Percentiles rank a stretch among this genome's conserved stretches.
Conservation (phyloP, 805 yeast species). For the Yarrowia keelungensis region DNA sequence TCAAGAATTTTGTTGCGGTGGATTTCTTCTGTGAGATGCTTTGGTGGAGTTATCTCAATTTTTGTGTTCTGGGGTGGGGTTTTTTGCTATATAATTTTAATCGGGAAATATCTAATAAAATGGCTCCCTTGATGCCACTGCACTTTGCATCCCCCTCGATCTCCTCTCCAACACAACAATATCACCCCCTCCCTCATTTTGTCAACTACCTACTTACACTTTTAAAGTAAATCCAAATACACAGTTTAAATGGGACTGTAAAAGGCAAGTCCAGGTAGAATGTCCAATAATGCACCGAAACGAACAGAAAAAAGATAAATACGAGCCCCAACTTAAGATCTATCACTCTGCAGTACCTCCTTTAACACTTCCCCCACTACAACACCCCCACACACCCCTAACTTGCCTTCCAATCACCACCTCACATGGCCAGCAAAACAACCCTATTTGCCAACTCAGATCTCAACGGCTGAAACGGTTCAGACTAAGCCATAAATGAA, state of each 20-base stretch:
- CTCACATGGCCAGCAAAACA: slow-evolving; percentile 18
- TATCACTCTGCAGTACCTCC: too few relatives aligned
- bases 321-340: too few relatives aligned
- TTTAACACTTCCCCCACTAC: neutral
- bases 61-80: too few relatives aligned
- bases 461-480: slow-evolving; percentile 21
- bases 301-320: too few relatives aligned
- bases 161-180: too few relatives aligned
- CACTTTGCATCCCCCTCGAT: too few relatives aligned
- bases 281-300: neutral
- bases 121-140: too few relatives aligned
- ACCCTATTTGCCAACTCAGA: slow-evolving; percentile 29
- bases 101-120: too few relatives aligned
- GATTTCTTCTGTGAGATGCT: too few relatives aligned
- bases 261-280: neutral
- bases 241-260: neutral
- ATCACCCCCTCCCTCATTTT: neutral
- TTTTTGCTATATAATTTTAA: too few relatives aligned
- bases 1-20: too few relatives aligned
- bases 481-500: neutral
- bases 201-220: slow-evolving; percentile 1
- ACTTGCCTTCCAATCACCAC: neutral
- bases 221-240: slow-evolving; percentile 1
- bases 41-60: too few relatives aligned
- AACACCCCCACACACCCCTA: neutral